These are phyloP conservation scores for Sarocladium oryzae DNA, from an alignment of 2,329 filamentous ascomycete genomes.

Conservation along the genomic window DNA sequence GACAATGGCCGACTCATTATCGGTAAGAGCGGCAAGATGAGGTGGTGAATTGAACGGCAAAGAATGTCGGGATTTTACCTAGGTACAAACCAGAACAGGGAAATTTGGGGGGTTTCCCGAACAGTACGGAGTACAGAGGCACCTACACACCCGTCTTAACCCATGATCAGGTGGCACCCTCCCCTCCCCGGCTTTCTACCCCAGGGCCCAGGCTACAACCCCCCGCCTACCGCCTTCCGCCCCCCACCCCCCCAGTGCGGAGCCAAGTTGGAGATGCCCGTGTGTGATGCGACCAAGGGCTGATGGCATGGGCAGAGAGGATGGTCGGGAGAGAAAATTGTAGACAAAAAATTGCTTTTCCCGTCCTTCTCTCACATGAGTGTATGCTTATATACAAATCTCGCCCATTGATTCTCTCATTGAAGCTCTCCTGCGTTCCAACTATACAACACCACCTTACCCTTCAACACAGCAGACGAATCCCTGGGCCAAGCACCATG, in stretches of 20 bases:
- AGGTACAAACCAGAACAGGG: too few species aligned
- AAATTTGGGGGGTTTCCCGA: not conserved
- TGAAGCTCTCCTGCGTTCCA: not conserved
- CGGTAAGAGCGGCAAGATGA: not conserved
- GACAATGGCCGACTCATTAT: not conserved
- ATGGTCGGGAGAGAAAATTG: too few species aligned
- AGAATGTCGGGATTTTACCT: not conserved
- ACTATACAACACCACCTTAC: not conserved
- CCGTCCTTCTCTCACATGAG: not conserved
- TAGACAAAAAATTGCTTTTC: not conserved
- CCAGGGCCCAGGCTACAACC: too few species aligned
- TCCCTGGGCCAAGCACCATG: not conserved
- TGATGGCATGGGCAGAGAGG: too few species aligned
- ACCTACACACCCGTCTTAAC: too few species aligned
- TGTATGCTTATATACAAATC: not conserved
- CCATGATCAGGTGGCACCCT: too few species aligned
- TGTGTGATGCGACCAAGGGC: not conserved
- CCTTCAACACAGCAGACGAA: not conserved
- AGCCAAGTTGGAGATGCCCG: not conserved
- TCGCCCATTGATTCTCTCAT: not conserved
- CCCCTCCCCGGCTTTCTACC: conserved; percentile 1
- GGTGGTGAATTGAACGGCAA: not conserved
- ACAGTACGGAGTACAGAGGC: too few species aligned
- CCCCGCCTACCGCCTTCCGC: too few species aligned
- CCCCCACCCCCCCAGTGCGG: not conserved